Percentiles rank a stretch among this genome's conserved stretches.
These are phyloP conservation scores for Coelastrella sp. DNA, from an alignment of 139 green algal genomes.

Conservation along the genomic window DNA sequence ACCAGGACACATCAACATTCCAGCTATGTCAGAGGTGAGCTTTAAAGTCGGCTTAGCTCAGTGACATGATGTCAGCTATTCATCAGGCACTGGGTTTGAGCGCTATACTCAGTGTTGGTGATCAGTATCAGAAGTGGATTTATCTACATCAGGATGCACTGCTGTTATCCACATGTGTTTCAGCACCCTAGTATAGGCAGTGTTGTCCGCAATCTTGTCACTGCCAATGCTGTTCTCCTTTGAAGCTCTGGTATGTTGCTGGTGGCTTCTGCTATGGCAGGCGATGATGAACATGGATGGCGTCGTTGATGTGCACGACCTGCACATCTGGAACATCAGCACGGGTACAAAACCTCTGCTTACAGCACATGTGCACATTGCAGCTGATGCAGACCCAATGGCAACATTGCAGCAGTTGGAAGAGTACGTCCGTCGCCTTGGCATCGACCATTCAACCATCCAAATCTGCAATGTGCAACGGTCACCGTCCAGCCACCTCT, in stretches of 20 bases:
- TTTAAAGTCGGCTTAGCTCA: neutral
- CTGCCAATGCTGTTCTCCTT: neutral
- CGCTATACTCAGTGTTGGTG: too few relatives aligned
- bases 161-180: too few relatives aligned
- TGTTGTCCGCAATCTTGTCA: neutral
- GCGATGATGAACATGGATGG: constrained; percentile 61
- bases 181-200: too few relatives aligned
- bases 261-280: neutral
- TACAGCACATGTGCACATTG: constrained; percentile 77
- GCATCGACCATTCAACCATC: constrained; percentile 86
- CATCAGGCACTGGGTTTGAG: neutral
- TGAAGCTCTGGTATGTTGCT: too few relatives aligned
- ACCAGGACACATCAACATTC: constrained; percentile 73
- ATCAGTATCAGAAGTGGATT: too few relatives aligned
- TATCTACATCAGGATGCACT: too few relatives aligned
- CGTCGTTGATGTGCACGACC: constrained; percentile 87
- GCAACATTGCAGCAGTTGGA: constrained; percentile 61
- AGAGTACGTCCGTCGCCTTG: constrained; percentile 54
- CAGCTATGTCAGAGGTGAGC: constrained; percentile 46
- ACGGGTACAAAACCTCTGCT: constrained; percentile 80
- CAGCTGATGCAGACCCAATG: constrained; percentile 39
- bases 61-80: neutral
- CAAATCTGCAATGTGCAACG: constrained; percentile 69
- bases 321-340: constrained; percentile 93
- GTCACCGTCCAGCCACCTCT: neutral